Evolutionary conservation across 495 filamentous ascomycete species (phyloP).

Genomic region (Durotheca rogersii): DNA sequence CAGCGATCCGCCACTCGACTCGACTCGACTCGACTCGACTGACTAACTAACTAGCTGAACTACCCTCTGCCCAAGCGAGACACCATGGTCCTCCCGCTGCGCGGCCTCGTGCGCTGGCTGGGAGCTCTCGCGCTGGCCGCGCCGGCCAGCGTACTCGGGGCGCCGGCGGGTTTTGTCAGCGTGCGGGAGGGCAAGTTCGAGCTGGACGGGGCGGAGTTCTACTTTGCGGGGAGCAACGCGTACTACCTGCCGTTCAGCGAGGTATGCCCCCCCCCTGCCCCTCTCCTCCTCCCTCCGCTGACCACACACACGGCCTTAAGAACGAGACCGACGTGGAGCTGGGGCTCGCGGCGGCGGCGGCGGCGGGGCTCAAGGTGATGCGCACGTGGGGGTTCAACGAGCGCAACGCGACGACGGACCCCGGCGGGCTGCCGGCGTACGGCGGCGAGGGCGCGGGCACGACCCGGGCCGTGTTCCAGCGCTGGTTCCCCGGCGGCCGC

Average conservation of each 20-base stretch:
- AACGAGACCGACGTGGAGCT: conserved; percentile 62
- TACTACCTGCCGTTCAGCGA: conserved; percentile 68
- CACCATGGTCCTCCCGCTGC: conserved; percentile 14
- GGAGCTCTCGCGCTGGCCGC: conserved; percentile 3
- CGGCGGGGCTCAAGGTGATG: conserved; percentile 62
- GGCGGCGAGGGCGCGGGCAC: conserved; percentile 51
- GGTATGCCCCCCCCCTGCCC: conserved; percentile 26
- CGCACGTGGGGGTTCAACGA: conserved; percentile 52
- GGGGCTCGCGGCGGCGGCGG: conserved; percentile 54
- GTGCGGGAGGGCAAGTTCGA: conserved; percentile 59
- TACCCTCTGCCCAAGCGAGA: not conserved
- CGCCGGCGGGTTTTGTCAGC: conserved; percentile 46
- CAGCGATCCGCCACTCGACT: no score
- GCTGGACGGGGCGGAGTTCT: conserved; percentile 62
- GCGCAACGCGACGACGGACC: conserved; percentile 56
- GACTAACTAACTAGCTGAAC: no score
- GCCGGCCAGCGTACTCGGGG: not conserved
- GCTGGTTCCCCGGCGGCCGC: conserved; percentile 46
- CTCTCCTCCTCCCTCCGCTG: no score
- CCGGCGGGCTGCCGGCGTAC: conserved; percentile 43
- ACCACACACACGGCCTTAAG: conserved; percentile 21
- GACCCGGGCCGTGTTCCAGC: conserved; percentile 53
- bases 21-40: no score
- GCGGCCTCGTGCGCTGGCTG: conserved; percentile 16
- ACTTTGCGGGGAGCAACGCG: conserved; percentile 69